Evolutionary conservation across 2,329 filamentous ascomycete species (phyloP), one percentile per base, ranked within the genome.

Genomic region (Diaporthe humulicola): DNA sequence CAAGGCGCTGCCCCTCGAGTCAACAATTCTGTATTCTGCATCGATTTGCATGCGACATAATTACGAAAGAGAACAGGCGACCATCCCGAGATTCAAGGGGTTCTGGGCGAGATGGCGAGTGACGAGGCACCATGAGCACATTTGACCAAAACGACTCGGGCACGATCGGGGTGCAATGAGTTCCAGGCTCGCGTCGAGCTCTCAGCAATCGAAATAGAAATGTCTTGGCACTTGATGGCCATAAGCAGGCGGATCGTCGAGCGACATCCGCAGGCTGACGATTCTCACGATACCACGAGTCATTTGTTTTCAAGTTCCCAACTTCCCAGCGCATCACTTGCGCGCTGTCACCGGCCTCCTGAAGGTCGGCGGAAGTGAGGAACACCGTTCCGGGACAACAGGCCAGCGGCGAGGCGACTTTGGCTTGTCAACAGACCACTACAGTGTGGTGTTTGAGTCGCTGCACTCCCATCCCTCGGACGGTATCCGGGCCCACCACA

Each of bases 371-470:
- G 64, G 64, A 69, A 69, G 33, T 64, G 70, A 72, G 45, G 57
- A 72, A 52, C 30, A 56, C 45, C 1, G 33, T 52, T 61, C 57
- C 70, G 70, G 48, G 38, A 45, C n/a, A 60, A 38, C 70, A 60
- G 54, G 70, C 25, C 70, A 72, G 42, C 57, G 40, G 40, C 40
- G 25, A 64, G 45, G 36, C 70, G 57, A 42, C 57, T 54, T 72
- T 42, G 70, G 54, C 64, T 72, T 64, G 70, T 64, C 70, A 72
- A 64, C 64, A 69, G n/a, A 60, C 38, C 48, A 64, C 60, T 64
- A 72, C 70, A 72, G 57, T 72, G 70, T 72, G 70, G 70, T 72
- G 45, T 69, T 74, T n/a, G 57, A 71, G 52, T 67, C 58, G 74
- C 66, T 52, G 57, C 40, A 75, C 57, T 50, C 66, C 25, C 57